Base-by-base conservation (phyloP, 176 grass and related monocot genomes). In the Chrysopogon serrulatus region DNA sequence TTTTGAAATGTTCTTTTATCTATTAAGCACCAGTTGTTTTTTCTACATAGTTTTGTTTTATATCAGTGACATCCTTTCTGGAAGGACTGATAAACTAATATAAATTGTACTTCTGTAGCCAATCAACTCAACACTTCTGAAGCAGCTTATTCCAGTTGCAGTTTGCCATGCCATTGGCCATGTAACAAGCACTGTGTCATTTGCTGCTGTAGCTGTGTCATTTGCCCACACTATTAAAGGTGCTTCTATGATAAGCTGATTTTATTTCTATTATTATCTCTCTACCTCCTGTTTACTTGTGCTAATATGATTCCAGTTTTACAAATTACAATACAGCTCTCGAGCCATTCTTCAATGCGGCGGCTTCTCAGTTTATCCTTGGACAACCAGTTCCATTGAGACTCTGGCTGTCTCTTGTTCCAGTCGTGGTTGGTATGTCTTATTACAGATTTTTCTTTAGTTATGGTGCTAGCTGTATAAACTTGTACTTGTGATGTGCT, bases 181-280 rank as follows among this genome's bases (percentile, higher is more conserved):
- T 84, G 92, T 98, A 61, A 98, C 95, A 16, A 98, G 92, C 75
- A 98, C 92, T 71, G 92, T 98, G n/a, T 95, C 95, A 14, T 98
- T 98, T 71, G 95, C 95, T 86, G 79, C 95, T 44, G 95, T 98
- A 68, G 91, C 95, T 59, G 95, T 98, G 51, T 98, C 95, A 79
- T 98, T 98, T 79, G 86, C 90, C 35, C 95, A 98, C 71, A 98
- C 95, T 61, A 88, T 98, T 81, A 98, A 98, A 90, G 81, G 95
- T 98, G 85, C 16, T 65, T 60, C 42, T 82, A 74, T 67, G 36
- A 62, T 73, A 49, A 79, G 24, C 65, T 69, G 24, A 16, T 87
- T 90, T 75, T 73, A 65, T 66, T 68, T 34, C 6, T 40, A 61
- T 83, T 67, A 17, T 35, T 49, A 17, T 40, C 30, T 13, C 4